Evolutionary conservation across 495 filamentous ascomycete species (phyloP).

Genomic region (Hyaloscypha finlandica): DNA sequence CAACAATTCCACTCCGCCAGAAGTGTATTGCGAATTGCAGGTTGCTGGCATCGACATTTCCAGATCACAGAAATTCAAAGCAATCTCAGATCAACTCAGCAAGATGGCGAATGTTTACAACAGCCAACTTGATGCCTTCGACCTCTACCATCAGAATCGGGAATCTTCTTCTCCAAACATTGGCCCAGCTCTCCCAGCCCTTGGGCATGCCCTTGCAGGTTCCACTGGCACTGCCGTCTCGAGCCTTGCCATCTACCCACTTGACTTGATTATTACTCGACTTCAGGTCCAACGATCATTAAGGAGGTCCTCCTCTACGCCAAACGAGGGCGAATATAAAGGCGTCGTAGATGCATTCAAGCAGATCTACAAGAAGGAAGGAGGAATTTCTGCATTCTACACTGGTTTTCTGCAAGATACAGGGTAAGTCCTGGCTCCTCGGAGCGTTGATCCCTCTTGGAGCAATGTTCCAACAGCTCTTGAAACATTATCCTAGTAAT

Average conservation of each 20-base stretch:
- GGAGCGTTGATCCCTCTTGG: too few species aligned
- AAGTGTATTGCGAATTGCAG: too few species aligned
- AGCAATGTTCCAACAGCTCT: too few species aligned
- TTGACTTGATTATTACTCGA: conserved; percentile 82
- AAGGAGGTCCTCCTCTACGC: conserved; percentile 33
- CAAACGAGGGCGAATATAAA: conserved; percentile 52
- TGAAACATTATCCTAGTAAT: too few species aligned
- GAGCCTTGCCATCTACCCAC: conserved; percentile 77
- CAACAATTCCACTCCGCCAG: too few species aligned
- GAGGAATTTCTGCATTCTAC: conserved; percentile 71
- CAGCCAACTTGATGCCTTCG: conserved; percentile 30
- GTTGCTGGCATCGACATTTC: background rate
- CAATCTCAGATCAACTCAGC: background rate
- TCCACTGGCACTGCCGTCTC: conserved; percentile 78
- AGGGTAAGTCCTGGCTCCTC: conserved; percentile 19
- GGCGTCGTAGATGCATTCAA: conserved; percentile 66
- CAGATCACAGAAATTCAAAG: background rate
- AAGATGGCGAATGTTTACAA: conserved; percentile 32
- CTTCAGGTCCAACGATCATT: conserved; percentile 76
- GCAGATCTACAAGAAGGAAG: conserved; percentile 72
- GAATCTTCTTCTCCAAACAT: conserved; percentile 18
- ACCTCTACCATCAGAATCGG: conserved; percentile 31
- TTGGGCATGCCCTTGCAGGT: conserved; percentile 87
- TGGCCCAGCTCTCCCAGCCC: conserved; percentile 62
- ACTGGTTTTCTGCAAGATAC: conserved; percentile 73